These are phyloP conservation scores for Rubroboletus pulcherrimus DNA, from an alignment of 768 basidiomycete genomes.

Conservation along the genomic window DNA sequence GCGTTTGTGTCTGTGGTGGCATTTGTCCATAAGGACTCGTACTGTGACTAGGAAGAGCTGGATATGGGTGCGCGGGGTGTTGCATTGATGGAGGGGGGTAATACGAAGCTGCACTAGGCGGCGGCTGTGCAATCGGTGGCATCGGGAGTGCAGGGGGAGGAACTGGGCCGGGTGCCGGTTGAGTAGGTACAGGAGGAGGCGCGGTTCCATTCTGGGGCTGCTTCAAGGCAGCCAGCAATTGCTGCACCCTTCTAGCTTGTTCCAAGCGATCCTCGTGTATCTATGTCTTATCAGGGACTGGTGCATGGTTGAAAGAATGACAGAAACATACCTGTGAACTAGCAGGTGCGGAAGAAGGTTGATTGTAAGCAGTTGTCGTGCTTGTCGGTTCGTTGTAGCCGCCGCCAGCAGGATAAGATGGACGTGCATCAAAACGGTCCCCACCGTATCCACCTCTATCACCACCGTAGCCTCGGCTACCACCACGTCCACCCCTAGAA, in stretches of 20 bases:
- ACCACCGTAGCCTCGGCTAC: slow-evolving; percentile 35
- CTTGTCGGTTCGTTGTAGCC: slow-evolving; percentile 27
- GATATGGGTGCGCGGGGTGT: slow-evolving; percentile 22
- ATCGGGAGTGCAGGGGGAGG: slow-evolving; percentile 35
- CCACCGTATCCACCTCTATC: slow-evolving; percentile 43
- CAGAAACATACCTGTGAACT: slow-evolving; percentile 31
- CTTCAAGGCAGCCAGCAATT: slow-evolving; percentile 77
- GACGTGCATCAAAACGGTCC: slow-evolving; percentile 42
- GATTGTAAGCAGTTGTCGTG: slow-evolving; percentile 22
- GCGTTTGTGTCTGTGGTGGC: slow-evolving; percentile 26
- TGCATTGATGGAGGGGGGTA: slow-evolving; percentile 41
- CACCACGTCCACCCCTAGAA: slow-evolving; percentile 33
- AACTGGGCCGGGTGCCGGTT: slow-evolving; percentile 34
- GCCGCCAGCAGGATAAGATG: slow-evolving; percentile 29
- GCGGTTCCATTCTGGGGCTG: slow-evolving; percentile 47
- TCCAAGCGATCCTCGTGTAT: slow-evolving; percentile 73
- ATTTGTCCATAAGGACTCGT: slow-evolving; percentile 30
- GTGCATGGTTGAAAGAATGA: not conserved
- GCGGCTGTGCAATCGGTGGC: slow-evolving; percentile 31
- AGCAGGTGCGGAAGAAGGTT: slow-evolving; percentile 17
- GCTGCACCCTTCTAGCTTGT: slow-evolving; percentile 83
- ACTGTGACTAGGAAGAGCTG: slow-evolving; percentile 16
- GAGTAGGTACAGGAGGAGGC: slow-evolving; percentile 15
- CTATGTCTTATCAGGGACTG: slow-evolving; percentile 4
- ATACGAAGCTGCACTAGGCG: slow-evolving; percentile 34